Evolutionary conservation across 2,329 filamentous ascomycete species (phyloP).

Genomic region (Ceratocystis ficicola): DNA sequence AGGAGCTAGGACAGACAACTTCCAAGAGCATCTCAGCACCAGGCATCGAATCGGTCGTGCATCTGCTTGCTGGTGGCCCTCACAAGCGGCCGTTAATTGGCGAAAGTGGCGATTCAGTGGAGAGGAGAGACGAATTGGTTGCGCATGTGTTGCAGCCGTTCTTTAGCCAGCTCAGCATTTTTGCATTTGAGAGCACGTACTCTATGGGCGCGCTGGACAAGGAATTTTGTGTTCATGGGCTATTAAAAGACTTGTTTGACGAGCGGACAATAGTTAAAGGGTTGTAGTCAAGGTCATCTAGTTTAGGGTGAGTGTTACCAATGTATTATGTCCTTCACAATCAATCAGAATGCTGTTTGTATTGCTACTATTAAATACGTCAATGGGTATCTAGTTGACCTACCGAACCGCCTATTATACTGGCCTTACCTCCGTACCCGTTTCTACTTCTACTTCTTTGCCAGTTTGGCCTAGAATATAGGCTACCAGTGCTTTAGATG

Average conservation of each 20-base stretch:
- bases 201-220: constrained; percentile 61
- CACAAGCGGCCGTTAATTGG: constrained; percentile 41
- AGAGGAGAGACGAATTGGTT: constrained; percentile 56
- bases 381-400: background rate
- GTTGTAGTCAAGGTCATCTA: constrained; percentile 31
- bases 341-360: background rate
- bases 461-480: constrained; percentile 38
- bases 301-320: background rate
- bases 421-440: no score
- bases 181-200: constrained; percentile 86
- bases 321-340: background rate
- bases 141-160: constrained; percentile 73
- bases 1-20: constrained; percentile 48
- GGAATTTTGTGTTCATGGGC: constrained; percentile 47
- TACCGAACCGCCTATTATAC: background rate
- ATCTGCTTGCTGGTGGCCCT: constrained; percentile 30
- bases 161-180: constrained; percentile 83
- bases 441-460: background rate
- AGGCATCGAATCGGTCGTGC: constrained; percentile 30
- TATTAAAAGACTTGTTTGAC: constrained; percentile 68
- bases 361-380: background rate
- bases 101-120: constrained; percentile 41
- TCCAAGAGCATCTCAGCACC: constrained; percentile 23
- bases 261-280: constrained; percentile 57
- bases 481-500: constrained; percentile 69